Evolutionary conservation across 257 asterid species (phyloP).

Genomic region (Solanum dulcamara): DNA sequence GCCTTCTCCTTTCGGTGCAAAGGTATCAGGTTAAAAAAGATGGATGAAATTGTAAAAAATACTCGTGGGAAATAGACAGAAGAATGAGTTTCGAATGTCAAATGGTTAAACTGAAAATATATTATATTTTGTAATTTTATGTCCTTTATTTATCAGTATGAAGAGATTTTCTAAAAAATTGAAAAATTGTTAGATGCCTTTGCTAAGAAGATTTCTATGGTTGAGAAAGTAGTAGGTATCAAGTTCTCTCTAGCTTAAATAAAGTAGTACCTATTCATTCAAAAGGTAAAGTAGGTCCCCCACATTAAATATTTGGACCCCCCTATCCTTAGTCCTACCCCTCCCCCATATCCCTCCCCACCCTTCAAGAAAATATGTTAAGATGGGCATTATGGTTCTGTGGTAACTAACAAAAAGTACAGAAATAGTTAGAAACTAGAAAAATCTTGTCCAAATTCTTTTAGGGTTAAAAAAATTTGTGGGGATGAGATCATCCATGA

Average conservation of each 20-base stretch:
- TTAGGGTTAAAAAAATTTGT: not conserved
- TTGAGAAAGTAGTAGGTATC: not conserved
- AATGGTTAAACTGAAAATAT: not conserved
- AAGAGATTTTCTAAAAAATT: not conserved
- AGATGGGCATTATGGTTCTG: not conserved
- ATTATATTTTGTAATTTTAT: not conserved
- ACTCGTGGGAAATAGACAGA: too few relatives aligned
- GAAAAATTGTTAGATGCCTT: not conserved
- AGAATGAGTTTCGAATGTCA: not conserved
- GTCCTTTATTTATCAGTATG: not conserved
- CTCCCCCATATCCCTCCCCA: too few relatives aligned
- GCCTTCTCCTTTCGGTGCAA: too few relatives aligned
- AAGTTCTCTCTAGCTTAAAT: not conserved
- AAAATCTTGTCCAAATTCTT: not conserved
- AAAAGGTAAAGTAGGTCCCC: not conserved
- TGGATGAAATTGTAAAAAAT: too few relatives aligned
- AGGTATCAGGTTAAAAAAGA: too few relatives aligned
- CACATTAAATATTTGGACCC: not conserved
- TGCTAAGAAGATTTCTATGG: not conserved
- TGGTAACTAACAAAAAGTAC: not conserved
- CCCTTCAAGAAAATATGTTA: not conserved
- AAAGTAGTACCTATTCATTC: not conserved
- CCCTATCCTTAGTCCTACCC: not conserved
- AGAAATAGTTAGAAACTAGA: not conserved
- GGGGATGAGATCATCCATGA: constrained; percentile 1